These are phyloP conservation scores for Podospora didyma DNA, from an alignment of 495 filamentous ascomycete genomes.

Conservation along the genomic window DNA sequence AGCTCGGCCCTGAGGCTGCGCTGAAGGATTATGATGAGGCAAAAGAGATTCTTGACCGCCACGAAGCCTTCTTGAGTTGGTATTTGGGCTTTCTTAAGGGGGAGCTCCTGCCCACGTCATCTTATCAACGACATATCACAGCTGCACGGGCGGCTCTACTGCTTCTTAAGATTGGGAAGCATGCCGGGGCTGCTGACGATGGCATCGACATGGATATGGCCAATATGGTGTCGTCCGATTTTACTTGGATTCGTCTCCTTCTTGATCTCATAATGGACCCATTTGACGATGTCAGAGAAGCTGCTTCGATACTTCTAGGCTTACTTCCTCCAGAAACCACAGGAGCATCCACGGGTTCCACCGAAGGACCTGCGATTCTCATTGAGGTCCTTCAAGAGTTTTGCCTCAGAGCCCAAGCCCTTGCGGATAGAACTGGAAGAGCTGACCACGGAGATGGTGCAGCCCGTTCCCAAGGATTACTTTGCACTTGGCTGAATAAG, in stretches of 20 bases:
- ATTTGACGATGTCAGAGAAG: slow-evolving; percentile 84
- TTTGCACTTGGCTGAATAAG: slow-evolving; percentile 39
- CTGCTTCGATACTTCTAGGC: slow-evolving; percentile 56
- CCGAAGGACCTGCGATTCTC: slow-evolving; percentile 11
- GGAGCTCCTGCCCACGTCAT: slow-evolving; percentile 70
- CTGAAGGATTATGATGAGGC: slow-evolving; percentile 20
- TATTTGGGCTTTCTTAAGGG: slow-evolving; percentile 66
- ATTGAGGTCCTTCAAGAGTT: slow-evolving; percentile 31
- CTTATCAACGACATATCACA: slow-evolving; percentile 84
- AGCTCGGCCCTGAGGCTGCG: slow-evolving; percentile 19
- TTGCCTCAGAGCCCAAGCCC: slow-evolving; percentile 51
- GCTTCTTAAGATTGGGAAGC: slow-evolving; percentile 51
- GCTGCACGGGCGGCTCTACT: slow-evolving; percentile 63
- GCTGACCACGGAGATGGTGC: slow-evolving; percentile 86
- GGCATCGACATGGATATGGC: slow-evolving; percentile 21
- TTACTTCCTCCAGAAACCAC: slow-evolving; percentile 27
- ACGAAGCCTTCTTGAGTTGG: slow-evolving; percentile 60
- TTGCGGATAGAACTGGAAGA: slow-evolving; percentile 60
- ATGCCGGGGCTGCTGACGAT: slow-evolving; percentile 25
- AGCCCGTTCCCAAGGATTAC: slow-evolving; percentile 57
- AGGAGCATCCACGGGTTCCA: slow-evolving; percentile 1
- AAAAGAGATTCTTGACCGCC: slow-evolving; percentile 31
- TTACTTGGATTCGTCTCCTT: slow-evolving; percentile 59
- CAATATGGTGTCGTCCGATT: slow-evolving; percentile 14
- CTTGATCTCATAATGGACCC: slow-evolving; percentile 79